phyloP scores from a whole-genome alignment of 345 rosid species.

The Salix viminalis region DNA sequence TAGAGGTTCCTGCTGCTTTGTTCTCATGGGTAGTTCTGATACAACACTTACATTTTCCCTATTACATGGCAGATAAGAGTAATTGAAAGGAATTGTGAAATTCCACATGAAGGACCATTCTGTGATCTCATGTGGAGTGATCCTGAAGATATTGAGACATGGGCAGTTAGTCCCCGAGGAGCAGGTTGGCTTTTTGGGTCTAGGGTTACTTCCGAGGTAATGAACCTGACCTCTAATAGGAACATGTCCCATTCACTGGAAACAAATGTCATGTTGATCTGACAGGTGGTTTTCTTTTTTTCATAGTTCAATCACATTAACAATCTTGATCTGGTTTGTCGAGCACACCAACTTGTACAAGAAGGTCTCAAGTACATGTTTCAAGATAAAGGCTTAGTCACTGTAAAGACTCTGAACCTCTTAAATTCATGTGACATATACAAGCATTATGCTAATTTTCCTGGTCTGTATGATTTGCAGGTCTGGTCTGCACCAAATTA shows the following conservation, averaged over 20 bases:
- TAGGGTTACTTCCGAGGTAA: conserved; percentile 96
- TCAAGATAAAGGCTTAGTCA: conserved; percentile 98
- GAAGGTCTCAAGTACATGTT: conserved; percentile 99
- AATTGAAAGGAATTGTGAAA: conserved; percentile 91
- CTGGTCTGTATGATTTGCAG: conserved; percentile 38
- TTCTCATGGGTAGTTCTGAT: conserved; percentile 8
- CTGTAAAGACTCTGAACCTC: conserved; percentile 46
- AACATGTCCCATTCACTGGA: background rate
- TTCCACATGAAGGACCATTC: conserved; percentile 99
- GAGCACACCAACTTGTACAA: conserved; percentile 99
- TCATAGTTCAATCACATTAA: conserved; percentile 92
- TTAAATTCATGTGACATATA: background rate
- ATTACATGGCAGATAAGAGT: conserved; percentile 67
- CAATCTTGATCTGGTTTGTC: conserved; percentile 90
- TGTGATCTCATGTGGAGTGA: conserved; percentile 99
- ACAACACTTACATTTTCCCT: conserved; percentile 1
- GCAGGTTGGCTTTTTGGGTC: conserved; percentile 99
- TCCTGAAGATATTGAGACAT: conserved; percentile 99
- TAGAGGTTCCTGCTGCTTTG: background rate
- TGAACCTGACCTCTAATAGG: background rate
- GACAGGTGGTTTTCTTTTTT: background rate
- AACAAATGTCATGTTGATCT: conserved; percentile 11
- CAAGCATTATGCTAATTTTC: conserved; percentile 19
- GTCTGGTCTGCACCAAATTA: conserved; percentile 99
- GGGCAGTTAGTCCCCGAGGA: conserved; percentile 99